A percentile compares a stretch with the other conserved stretches of the same genome.
Evolutionary conservation across 495 filamentous ascomycete species (phyloP).

Genomic region (Podospora sp.): DNA sequence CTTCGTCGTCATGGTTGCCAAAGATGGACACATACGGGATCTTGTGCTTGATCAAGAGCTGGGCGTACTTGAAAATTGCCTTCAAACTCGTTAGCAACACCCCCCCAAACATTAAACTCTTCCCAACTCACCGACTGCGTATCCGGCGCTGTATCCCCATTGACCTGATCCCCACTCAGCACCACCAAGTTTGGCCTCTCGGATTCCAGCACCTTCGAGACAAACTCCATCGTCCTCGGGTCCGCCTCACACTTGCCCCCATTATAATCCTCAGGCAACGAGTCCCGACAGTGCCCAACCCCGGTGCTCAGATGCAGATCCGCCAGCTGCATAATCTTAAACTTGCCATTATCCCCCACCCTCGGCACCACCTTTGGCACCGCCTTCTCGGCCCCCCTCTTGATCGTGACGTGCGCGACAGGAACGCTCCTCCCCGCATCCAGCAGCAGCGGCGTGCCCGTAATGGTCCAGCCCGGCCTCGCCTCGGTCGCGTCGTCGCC

Average conservation of each 20-base stretch:
- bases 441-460: constrained; percentile 68
- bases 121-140: constrained; percentile 65
- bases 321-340: constrained; percentile 94
- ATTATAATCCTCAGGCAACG: constrained; percentile 68
- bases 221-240: constrained; percentile 86
- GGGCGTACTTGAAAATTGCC: constrained; percentile 92
- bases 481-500: constrained; percentile 93
- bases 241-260: constrained; percentile 88
- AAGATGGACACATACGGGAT: constrained; percentile 95
- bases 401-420: constrained; percentile 71
- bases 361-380: constrained; percentile 67
- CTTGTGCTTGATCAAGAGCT: constrained; percentile 79
- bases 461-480: constrained; percentile 77
- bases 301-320: constrained; percentile 93
- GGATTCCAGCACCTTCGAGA: constrained; percentile 77
- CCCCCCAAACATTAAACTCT: neutral
- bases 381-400: constrained; percentile 65
- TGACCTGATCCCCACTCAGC: constrained; percentile 90
- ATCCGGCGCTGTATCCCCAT: constrained; percentile 89
- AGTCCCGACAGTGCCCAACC: constrained; percentile 79
- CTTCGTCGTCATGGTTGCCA: constrained; percentile 97
- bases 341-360: constrained; percentile 85
- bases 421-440: constrained; percentile 62
- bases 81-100: constrained; percentile 28
- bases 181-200: constrained; percentile 93